Base-by-base conservation (phyloP, 1,284 basidiomycete species). In the Rhodotorula sp. region DNA sequence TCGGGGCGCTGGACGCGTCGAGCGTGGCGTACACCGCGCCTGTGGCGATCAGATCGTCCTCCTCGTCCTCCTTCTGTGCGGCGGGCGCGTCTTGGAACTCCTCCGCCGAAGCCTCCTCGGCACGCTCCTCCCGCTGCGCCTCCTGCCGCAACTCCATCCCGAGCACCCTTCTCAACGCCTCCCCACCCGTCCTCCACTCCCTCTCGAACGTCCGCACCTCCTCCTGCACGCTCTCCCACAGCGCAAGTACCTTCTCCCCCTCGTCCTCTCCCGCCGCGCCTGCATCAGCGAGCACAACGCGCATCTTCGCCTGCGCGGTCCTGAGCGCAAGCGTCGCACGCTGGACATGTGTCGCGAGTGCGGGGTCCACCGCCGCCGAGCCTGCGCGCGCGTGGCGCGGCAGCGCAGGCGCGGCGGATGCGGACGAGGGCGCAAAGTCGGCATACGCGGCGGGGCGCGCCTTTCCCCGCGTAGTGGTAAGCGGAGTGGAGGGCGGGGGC, bases 11-110 rank as follows among this genome's bases (percentile, higher is more conserved):
- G 13, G 59, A 46, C 27, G 34, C 36, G 51, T 69, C 69, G 27
- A 70, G 60, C 9, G 70, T 60, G 22, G 71, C 64, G 36, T 60
- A 61, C 36, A 36, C 59, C 1, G 65, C 68, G 36, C 58, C 68
- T 10, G 37, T 53, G 22, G 21, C 27, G 27, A 36, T 37, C 9
- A 46, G 34, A 13, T 46, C 53, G 10, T 58, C 66, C 22, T 41
- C 59, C 0, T 58, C 54, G 37, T 3, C 25, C 19, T 36, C 46
- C 21, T 36, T 53, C 27, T 29, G 1, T 32, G 51, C 0, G 21
- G 6, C 17, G 25, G 17, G 9, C 12, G 41, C 17, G 25, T 13
- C 10, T 25, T n/a, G n/a, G n/a, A n/a, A 55, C 9, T 34, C 29
- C 41, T 32, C 32, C 21, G 10, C 21, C 21, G 17, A 19, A 29